Conservation (phyloP, 2,329 filamentous ascomycete genomes). For the Grosmannia serpens region DNA sequence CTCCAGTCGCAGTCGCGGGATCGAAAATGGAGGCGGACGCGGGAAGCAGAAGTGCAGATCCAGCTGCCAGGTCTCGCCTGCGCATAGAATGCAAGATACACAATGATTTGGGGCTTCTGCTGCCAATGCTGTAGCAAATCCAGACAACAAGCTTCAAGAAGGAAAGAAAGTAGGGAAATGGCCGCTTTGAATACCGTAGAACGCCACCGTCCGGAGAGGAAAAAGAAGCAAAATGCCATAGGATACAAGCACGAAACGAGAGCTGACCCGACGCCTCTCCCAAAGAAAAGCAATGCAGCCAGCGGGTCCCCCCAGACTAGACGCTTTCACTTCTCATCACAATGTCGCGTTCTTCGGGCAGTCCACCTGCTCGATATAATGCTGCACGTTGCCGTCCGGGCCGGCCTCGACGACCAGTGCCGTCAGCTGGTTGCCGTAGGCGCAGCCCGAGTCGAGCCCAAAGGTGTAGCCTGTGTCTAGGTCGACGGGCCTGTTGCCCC, state of each 20-base stretch:
- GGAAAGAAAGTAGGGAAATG: background rate
- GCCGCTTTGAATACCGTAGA: too few species aligned
- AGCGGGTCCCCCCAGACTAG: background rate
- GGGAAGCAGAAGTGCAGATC: too few species aligned
- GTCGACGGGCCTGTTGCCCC: slow-evolving; percentile 2
- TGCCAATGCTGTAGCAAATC: background rate
- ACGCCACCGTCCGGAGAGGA: too few species aligned
- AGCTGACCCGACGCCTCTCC: too few species aligned
- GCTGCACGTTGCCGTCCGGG: slow-evolving; percentile 19
- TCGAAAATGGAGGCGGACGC: too few species aligned
- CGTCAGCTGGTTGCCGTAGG: slow-evolving; percentile 62
- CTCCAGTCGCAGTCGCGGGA: too few species aligned
- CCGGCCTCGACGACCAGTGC: slow-evolving; percentile 60
- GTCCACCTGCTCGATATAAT: slow-evolving; percentile 28
- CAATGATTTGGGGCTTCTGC: background rate
- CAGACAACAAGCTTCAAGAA: background rate
- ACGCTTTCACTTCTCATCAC: background rate
- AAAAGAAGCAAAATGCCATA: too few species aligned
- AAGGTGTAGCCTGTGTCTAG: slow-evolving; percentile 52
- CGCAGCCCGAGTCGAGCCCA: slow-evolving; percentile 77
- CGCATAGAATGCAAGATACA: background rate
- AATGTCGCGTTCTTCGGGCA: slow-evolving; percentile 18
- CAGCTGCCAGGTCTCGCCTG: too few species aligned
- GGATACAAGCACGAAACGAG: too few species aligned
- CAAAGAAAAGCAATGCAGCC: too few species aligned